These are phyloP conservation scores for Camellia japonica DNA, from an alignment of 148 eudicot species.

Conservation along the genomic window DNA sequence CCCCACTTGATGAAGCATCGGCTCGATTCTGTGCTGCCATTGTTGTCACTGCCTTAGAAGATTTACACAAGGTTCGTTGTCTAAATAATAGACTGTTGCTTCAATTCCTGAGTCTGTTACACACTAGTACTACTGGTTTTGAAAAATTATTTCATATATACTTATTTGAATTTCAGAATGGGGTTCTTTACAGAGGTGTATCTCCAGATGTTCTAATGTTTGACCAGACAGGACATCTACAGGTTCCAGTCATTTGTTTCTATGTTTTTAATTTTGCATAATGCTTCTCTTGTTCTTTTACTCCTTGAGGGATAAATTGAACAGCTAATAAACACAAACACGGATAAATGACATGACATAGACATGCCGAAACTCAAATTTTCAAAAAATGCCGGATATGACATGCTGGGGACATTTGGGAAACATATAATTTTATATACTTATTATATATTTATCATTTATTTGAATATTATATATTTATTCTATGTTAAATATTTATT, in stretches of 20 bases:
- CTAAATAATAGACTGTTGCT: neutral
- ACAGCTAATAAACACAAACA: too few relatives aligned
- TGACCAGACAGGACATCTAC: slow-evolving; percentile 74
- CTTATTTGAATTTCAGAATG: slow-evolving; percentile 49
- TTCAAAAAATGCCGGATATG: too few relatives aligned
- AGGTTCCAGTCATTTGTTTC: slow-evolving; percentile 39
- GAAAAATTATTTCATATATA: neutral
- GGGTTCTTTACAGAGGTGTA: slow-evolving; percentile 82
- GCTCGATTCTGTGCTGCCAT: slow-evolving; percentile 86
- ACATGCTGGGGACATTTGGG: too few relatives aligned
- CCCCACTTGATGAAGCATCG: slow-evolving; percentile 68
- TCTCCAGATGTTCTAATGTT: slow-evolving; percentile 86
- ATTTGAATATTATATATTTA: too few relatives aligned
- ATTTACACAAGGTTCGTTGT: slow-evolving; percentile 67
- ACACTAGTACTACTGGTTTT: neutral
- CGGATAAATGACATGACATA: too few relatives aligned
- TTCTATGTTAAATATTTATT: too few relatives aligned
- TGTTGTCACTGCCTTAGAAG: slow-evolving; percentile 65
- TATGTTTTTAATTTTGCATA: neutral
- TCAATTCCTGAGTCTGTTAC: neutral
- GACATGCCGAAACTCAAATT: too few relatives aligned
- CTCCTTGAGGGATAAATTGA: neutral
- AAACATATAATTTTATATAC: too few relatives aligned
- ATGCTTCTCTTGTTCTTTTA: neutral
- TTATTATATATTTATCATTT: too few relatives aligned